Percentiles rank a stretch among this genome's conserved stretches.
Conservation (phyloP, 2,329 filamentous ascomycete genomes). For the Botryotinia globosa region DNA sequence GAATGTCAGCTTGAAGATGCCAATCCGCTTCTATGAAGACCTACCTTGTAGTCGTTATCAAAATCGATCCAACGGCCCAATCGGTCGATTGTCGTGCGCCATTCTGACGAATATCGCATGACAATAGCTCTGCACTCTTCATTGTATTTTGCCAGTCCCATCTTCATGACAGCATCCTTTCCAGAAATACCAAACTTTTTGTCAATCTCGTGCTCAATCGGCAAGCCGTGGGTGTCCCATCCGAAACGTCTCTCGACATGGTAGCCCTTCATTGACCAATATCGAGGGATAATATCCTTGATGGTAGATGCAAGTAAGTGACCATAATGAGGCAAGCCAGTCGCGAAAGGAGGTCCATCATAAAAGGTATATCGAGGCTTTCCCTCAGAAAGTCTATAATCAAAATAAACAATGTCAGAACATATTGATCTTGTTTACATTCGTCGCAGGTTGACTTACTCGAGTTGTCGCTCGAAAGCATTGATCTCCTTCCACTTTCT, state of each 20-base stretch:
- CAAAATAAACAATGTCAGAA: neutral
- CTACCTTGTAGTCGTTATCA: constrained; percentile 90
- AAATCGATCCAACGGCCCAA: constrained; percentile 97
- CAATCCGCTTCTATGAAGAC: constrained; percentile 18
- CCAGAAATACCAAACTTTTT: constrained; percentile 90
- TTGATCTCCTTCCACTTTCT: constrained; percentile 16
- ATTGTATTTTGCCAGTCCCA: constrained; percentile 89
- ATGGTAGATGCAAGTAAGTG: constrained; percentile 85
- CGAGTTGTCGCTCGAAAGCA: constrained; percentile 16
- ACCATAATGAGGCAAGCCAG: constrained; percentile 63
- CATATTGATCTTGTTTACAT: neutral
- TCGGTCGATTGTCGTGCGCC: constrained; percentile 83
- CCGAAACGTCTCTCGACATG: constrained; percentile 91
- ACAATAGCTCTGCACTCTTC: constrained; percentile 88
- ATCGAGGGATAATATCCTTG: constrained; percentile 94
- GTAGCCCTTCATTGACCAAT: constrained; percentile 96
- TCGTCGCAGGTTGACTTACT: constrained; percentile 10
- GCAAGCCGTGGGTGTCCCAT: constrained; percentile 93
- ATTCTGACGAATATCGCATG: constrained; percentile 84
- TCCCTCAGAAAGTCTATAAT: constrained; percentile 64
- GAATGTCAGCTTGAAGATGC: constrained; percentile 23
- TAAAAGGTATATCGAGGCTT: constrained; percentile 91
- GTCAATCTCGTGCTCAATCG: constrained; percentile 96
- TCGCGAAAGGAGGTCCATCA: constrained; percentile 79
- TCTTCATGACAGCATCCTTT: constrained; percentile 78